Evolutionary conservation across 345 rosid genomes (phyloP).

Genomic region (Nephelium lappaceum): DNA sequence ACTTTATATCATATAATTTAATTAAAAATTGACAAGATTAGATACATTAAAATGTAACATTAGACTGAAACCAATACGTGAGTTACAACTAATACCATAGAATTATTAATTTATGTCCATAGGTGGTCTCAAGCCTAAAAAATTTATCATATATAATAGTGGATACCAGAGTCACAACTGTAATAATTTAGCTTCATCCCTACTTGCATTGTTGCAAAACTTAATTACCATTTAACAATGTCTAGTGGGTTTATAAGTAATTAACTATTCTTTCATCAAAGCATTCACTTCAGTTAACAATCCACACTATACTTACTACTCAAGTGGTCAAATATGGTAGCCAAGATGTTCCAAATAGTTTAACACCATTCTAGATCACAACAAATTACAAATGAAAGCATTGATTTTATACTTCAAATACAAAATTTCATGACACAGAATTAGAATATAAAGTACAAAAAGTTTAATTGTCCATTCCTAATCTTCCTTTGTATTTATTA

Average conservation of each 20-base stretch:
- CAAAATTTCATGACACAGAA: background rate
- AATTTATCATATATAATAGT: too few species aligned
- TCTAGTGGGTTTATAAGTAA: background rate
- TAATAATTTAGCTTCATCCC: too few species aligned
- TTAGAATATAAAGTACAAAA: background rate
- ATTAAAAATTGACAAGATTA: too few species aligned
- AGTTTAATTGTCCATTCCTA: background rate
- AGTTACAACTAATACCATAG: too few species aligned
- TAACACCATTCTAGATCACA: background rate
- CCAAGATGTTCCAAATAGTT: background rate
- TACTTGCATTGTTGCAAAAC: background rate
- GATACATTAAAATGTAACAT: too few species aligned
- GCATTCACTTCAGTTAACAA: background rate
- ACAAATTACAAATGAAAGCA: background rate
- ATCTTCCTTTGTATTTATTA: background rate
- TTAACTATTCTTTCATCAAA: background rate
- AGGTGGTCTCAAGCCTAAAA: too few species aligned
- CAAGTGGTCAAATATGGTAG: background rate
- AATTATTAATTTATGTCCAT: too few species aligned
- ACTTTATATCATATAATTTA: too few species aligned
- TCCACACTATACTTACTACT: background rate
- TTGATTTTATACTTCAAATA: background rate
- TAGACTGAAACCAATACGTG: too few species aligned
- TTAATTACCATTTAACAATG: background rate
- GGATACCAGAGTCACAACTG: too few species aligned